These are phyloP conservation scores for Anethum foeniculum DNA, from an alignment of 140 eudicot species.

Conservation along the genomic window DNA sequence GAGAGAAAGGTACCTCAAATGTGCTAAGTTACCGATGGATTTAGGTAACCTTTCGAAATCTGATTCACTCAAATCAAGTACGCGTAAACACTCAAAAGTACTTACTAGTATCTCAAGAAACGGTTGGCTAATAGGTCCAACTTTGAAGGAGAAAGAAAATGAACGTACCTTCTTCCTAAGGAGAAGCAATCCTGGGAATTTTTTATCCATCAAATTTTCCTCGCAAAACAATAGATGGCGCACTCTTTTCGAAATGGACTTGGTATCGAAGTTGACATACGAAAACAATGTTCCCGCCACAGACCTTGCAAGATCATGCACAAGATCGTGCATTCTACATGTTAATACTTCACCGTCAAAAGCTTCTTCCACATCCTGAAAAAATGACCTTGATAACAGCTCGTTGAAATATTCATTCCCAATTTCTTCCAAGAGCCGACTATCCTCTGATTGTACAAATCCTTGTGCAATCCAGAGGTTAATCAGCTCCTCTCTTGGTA, in stretches of 20 bases:
- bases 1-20: conserved; percentile 10
- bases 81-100: conserved; percentile 4
- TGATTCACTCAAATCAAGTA: not conserved
- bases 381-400: conserved; percentile 3
- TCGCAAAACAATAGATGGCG: conserved; percentile 1
- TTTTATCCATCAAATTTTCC: conserved; percentile 1
- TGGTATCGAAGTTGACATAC: not conserved
- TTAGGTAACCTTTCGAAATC: conserved; percentile 2
- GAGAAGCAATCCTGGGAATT: conserved; percentile 8
- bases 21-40: not conserved
- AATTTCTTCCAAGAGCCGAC: conserved; percentile 1
- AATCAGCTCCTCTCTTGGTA: conserved; percentile 9
- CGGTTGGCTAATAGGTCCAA: not conserved
- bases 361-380: conserved; percentile 8
- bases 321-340: conserved; percentile 8
- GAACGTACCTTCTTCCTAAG: not conserved
- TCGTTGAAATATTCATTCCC: conserved; percentile 4
- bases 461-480: conserved; percentile 13
- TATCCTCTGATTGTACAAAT: not conserved
- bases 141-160: conserved; percentile 9
- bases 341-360: conserved; percentile 8
- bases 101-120: not conserved
- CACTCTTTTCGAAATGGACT: conserved; percentile 4
- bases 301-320: conserved; percentile 13
- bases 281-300: conserved; percentile 7